Conservation (phyloP, 73 alveolate genomes). For the Effrenium voratum region DNA sequence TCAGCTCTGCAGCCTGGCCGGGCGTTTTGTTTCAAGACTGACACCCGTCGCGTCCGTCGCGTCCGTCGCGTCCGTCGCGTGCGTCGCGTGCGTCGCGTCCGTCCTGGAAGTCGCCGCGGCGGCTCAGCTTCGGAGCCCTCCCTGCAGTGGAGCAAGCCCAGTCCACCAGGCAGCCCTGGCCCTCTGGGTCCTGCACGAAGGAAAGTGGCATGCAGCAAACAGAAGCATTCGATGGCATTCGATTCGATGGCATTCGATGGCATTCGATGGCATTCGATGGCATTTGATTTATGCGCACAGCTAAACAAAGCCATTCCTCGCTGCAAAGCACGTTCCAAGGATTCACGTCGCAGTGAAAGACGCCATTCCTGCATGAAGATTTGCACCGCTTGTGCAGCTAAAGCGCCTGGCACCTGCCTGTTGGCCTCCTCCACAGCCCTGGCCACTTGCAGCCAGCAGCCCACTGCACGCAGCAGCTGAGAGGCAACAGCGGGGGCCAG, state of each 20-base stretch:
- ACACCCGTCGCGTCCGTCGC: background rate
- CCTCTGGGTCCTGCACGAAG: no score
- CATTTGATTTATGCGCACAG: background rate
- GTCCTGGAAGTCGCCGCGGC: constrained; percentile 92
- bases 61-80: constrained; percentile 50
- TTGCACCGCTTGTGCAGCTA: no score
- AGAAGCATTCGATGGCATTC: background rate
- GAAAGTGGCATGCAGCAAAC: no score
- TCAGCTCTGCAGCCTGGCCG: constrained; percentile 55
- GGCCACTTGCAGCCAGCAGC: constrained; percentile 69
- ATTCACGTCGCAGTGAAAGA: constrained; percentile 85
- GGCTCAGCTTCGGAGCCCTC: constrained; percentile 65
- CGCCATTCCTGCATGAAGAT: constrained; percentile 77
- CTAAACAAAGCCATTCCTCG: background rate
- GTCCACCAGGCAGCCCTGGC: constrained; percentile 90
- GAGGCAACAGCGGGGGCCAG: constrained; percentile 46
- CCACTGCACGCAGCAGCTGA: constrained; percentile 1
- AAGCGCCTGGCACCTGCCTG: no score
- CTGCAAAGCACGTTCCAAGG: constrained; percentile 74
- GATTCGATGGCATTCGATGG: background rate
- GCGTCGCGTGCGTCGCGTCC: background rate
- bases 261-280: background rate
- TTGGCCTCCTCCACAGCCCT: constrained; percentile 87
- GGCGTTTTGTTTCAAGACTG: no score
- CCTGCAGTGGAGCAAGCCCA: constrained; percentile 74